Evolutionary conservation across 2,329 filamentous ascomycete genomes (phyloP), one percentile per base, ranked within the genome.

Genomic region (Thelonectria rubi): DNA sequence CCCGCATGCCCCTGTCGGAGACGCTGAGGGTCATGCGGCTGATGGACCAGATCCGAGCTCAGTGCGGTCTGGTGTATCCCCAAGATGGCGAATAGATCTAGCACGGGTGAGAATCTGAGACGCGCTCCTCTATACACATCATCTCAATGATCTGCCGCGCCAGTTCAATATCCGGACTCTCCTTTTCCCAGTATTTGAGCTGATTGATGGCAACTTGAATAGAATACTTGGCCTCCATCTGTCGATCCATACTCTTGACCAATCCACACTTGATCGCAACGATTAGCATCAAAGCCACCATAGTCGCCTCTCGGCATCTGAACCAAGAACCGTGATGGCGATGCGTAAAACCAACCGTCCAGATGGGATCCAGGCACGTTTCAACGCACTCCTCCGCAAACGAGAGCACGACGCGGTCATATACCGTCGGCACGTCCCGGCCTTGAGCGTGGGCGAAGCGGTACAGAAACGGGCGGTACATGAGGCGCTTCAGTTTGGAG

Each of bases 11-110:
- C 0, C 78, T 78, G 74, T 70, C 73, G 0, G 81, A 83, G 69
- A 82, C 81, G 0, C 50, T 83, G 14, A 74, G 78, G 1, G 74
- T 83, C 2, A 76, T 84, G 76, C 74, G 77, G 58, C 72, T 83
- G 24, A 77, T 84, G 77, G 82, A 84, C 63, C 77, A 80, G 52
- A 75, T 83, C 17, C 67, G 81, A 43, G 45, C 24, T 20, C 50
- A 59, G 11, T 49, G 48, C 18, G 56, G 56, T 3, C 30, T 59
- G 9, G 50, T 54, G 2, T 59, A 59, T 34, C 57, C 57, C 3
- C 57, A 54, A 24, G 50, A 59, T 21, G 26, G 54, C 17, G 8
- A 39, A 18, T 59, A 55, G 43, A 0, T 24, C 32, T 45, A n/a
- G 34, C 50, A 3, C n/a, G 15, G 7, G 17, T 18, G 18, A 30